A percentile compares a stretch with the other conserved stretches of the same genome.
phyloP scores from a whole-genome alignment of 306 rosid species.

The Malus asiatica region DNA sequence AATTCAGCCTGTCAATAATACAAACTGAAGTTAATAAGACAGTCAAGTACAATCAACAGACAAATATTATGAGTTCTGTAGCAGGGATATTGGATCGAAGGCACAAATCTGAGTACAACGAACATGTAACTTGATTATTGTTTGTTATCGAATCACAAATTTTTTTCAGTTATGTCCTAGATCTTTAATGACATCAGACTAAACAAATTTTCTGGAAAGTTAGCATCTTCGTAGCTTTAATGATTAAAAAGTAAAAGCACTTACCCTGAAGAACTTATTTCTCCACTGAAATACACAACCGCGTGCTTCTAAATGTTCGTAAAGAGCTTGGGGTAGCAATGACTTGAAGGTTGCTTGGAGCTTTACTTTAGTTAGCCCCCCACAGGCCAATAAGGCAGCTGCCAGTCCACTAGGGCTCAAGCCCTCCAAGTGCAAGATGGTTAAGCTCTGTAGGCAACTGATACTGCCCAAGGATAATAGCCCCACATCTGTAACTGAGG shows the following conservation, averaged over 20 bases:
- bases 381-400: conserved; percentile 65
- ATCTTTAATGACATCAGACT: not conserved
- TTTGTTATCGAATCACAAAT: not conserved
- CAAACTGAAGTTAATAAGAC: conserved; percentile 11
- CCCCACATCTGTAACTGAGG: conserved; percentile 76
- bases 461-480: conserved; percentile 75
- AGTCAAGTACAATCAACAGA: not conserved
- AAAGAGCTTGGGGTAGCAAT: conserved; percentile 47
- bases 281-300: conserved; percentile 90
- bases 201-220: not conserved
- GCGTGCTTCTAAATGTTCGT: conserved; percentile 68
- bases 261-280: conserved; percentile 74
- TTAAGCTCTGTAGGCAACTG: conserved; percentile 74
- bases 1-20: conserved; percentile 69
- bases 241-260: not conserved
- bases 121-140: not conserved
- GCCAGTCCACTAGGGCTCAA: conserved; percentile 70
- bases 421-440: conserved; percentile 65
- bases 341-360: conserved; percentile 62
- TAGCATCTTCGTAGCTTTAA: not conserved
- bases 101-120: not conserved
- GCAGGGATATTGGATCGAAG: not conserved
- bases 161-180: not conserved
- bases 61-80: too few species aligned
- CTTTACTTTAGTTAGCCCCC: conserved; percentile 75